These are phyloP conservation scores for Crithidia expoeki DNA, from an alignment of 208 protist genomes.

Conservation along the genomic window DNA sequence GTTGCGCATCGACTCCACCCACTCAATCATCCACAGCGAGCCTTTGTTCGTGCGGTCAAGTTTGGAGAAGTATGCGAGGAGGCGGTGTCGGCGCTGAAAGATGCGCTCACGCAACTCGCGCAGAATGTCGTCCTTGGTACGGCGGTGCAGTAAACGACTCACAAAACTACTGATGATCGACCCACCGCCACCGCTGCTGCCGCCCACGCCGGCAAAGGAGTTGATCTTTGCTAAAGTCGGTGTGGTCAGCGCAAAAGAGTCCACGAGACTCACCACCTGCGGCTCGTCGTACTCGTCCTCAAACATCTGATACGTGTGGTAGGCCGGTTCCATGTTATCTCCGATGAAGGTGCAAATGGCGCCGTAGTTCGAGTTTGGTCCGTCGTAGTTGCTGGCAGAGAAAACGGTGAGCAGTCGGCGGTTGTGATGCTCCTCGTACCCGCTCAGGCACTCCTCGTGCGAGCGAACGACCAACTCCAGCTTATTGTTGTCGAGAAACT, in stretches of 20 bases:
- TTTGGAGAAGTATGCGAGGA: constrained; percentile 88
- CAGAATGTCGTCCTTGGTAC: constrained; percentile 84
- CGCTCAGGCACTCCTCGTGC: constrained; percentile 94
- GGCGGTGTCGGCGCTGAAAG: constrained; percentile 78
- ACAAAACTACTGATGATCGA: constrained; percentile 16
- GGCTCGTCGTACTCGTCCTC: constrained; percentile 77
- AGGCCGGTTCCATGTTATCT: constrained; percentile 70
- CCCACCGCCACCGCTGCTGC: neutral
- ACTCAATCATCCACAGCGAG: constrained; percentile 92
- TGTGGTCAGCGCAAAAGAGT: constrained; percentile 51
- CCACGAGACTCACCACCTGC: constrained; percentile 55
- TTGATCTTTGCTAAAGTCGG: constrained; percentile 34
- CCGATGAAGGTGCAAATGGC: constrained; percentile 77
- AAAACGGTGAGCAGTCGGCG: constrained; percentile 96
- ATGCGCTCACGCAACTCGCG: constrained; percentile 85
- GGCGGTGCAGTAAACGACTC: constrained; percentile 39
- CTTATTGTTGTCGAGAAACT: constrained; percentile 94
- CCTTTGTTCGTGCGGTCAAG: constrained; percentile 90
- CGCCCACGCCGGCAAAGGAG: constrained; percentile 27
- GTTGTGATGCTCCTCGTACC: constrained; percentile 95
- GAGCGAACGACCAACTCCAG: constrained; percentile 94
- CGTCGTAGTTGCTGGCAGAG: constrained; percentile 98
- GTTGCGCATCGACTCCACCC: constrained; percentile 88
- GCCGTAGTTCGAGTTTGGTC: constrained; percentile 88
- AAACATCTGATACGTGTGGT: constrained; percentile 79